Percentiles rank a stretch among this genome's conserved stretches.
Evolutionary conservation across 805 yeast species (phyloP).

Genomic region (Metschnikowia baotianmanensis): DNA sequence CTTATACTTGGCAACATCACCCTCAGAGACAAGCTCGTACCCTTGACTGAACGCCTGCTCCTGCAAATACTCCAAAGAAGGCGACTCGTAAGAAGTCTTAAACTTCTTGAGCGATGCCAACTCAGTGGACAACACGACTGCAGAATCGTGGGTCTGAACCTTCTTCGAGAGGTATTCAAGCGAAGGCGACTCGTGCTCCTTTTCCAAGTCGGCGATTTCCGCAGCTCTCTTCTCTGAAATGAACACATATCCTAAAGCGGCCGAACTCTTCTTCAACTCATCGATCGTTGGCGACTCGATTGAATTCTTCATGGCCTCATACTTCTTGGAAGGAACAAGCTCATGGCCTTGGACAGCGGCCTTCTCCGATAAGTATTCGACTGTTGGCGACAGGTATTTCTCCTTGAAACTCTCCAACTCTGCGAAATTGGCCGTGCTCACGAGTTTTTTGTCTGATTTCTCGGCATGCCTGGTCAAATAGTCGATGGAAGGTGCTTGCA

Average conservation of each 20-base stretch:
- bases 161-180: slow-evolving; percentile 8
- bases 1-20: slow-evolving; percentile 4
- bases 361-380: slow-evolving; percentile 7
- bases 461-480: slow-evolving; percentile 11
- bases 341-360: slow-evolving; percentile 3
- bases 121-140: slow-evolving; percentile 4
- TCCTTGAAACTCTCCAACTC: slow-evolving; percentile 4
- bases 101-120: slow-evolving; percentile 3
- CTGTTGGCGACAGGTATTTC: slow-evolving; percentile 1
- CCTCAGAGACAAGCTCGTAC: slow-evolving; percentile 6
- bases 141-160: background rate
- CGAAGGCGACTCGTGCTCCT: slow-evolving; percentile 4
- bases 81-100: slow-evolving; percentile 3
- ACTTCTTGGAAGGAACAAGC: slow-evolving; percentile 2
- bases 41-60: slow-evolving; percentile 6
- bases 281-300: slow-evolving; percentile 12
- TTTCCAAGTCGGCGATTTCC: slow-evolving; percentile 6
- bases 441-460: background rate
- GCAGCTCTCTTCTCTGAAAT: slow-evolving; percentile 6
- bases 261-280: slow-evolving; percentile 14
- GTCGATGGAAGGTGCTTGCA: slow-evolving; percentile 10
- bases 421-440: background rate
- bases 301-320: slow-evolving; percentile 7
- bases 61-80: slow-evolving; percentile 13
- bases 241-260: slow-evolving; percentile 5